Evolutionary conservation across 2,329 filamentous ascomycete species (phyloP).

Genomic region (Ilyonectria sp.): DNA sequence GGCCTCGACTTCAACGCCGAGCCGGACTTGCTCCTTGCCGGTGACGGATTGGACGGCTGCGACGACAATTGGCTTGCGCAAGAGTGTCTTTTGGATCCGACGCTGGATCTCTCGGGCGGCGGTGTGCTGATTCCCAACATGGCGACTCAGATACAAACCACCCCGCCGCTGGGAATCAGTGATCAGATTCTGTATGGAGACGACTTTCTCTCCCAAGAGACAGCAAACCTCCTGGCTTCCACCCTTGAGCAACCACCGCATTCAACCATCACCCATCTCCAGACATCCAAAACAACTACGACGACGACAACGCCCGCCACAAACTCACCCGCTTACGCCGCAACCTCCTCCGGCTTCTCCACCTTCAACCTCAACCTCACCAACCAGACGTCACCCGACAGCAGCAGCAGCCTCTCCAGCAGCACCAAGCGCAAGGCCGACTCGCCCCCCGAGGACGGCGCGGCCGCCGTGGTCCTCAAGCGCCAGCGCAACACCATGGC

Average conservation of each 20-base stretch:
- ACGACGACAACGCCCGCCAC: conserved; percentile 26
- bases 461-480: conserved; percentile 60
- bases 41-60: conserved; percentile 22
- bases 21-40: conserved; percentile 27
- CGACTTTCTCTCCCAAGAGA: conserved; percentile 38
- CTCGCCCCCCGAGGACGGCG: conserved; percentile 44
- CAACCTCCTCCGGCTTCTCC: conserved; percentile 43
- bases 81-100: conserved; percentile 22
- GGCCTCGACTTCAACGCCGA: conserved; percentile 9
- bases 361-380: conserved; percentile 30
- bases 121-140: conserved; percentile 35
- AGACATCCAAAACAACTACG: conserved; percentile 16
- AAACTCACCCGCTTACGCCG: conserved; percentile 42
- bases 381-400: conserved; percentile 31
- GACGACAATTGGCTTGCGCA: conserved; percentile 19
- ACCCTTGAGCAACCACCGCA: conserved; percentile 32
- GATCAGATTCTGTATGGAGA: conserved; percentile 20
- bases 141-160: conserved; percentile 25
- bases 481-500: conserved; percentile 79
- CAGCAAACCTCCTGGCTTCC: conserved; percentile 26
- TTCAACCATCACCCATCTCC: conserved; percentile 16
- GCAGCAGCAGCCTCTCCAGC: conserved; percentile 8
- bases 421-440: conserved; percentile 41
- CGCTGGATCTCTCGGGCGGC: conserved; percentile 21
- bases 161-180: conserved; percentile 31